Evolutionary conservation across 257 asterid genomes (phyloP).

Genomic region (Paraleonurus japonicus): DNA sequence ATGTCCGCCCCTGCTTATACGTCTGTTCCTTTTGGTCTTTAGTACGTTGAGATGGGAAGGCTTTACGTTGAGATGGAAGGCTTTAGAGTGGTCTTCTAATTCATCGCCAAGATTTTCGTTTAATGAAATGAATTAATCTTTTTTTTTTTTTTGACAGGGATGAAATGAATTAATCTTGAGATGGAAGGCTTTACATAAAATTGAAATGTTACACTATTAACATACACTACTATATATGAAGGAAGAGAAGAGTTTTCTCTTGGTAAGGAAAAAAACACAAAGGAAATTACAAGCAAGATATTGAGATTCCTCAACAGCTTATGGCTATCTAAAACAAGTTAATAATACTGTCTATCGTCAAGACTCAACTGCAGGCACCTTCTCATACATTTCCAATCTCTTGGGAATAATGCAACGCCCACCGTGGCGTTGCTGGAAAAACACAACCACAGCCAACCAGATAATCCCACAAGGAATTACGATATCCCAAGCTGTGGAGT

Average conservation of each 20-base stretch:
- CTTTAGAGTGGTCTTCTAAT: too few species aligned
- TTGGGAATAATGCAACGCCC: slow-evolving; percentile 59
- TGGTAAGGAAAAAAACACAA: background rate
- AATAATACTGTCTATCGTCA: background rate
- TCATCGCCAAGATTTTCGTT: too few species aligned
- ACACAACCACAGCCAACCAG: slow-evolving; percentile 45
- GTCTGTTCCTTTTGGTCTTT: too few species aligned
- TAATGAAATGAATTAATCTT: too few species aligned
- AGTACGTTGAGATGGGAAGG: too few species aligned
- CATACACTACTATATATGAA: too few species aligned
- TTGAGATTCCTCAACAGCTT: background rate
- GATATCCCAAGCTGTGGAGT: slow-evolving; percentile 74
- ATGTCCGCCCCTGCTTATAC: too few species aligned
- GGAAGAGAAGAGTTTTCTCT: background rate
- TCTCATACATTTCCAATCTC: slow-evolving; percentile 46
- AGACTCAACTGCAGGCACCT: slow-evolving; percentile 39
- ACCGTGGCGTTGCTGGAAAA: slow-evolving; percentile 64
- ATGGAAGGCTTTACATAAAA: too few species aligned
- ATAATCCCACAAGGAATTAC: slow-evolving; percentile 51
- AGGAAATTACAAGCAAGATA: background rate
- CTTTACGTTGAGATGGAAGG: too few species aligned
- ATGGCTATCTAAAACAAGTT: background rate
- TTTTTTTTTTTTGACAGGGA: too few species aligned
- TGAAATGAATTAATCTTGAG: too few species aligned
- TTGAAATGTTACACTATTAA: too few species aligned